Evolutionary conservation across 2,329 filamentous ascomycete genomes (phyloP).

Genomic region (Tolypocladium capitatum): DNA sequence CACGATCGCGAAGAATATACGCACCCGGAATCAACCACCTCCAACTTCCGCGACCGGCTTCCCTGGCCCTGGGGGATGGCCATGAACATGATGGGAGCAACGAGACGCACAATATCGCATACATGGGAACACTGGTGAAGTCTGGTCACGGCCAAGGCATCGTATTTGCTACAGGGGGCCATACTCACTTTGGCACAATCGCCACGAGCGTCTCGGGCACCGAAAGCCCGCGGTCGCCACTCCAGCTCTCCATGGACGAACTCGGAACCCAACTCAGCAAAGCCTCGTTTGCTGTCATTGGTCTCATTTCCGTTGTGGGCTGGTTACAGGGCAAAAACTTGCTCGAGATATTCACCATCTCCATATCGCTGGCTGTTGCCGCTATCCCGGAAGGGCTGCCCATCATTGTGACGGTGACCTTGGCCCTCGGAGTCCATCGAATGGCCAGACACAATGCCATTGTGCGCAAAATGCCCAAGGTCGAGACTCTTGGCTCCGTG

Average conservation of each 20-base stretch:
- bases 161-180: conserved; percentile 89
- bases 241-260: conserved; percentile 96
- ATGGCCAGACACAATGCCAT: conserved; percentile 96
- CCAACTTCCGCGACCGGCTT: conserved; percentile 24
- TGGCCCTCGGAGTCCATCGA: conserved; percentile 85
- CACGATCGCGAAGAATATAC: conserved; percentile 22
- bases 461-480: conserved; percentile 87
- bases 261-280: conserved; percentile 93
- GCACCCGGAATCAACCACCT: conserved; percentile 15
- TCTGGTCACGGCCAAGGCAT: conserved; percentile 92
- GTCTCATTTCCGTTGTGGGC: conserved; percentile 80
- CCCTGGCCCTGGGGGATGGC: conserved; percentile 30
- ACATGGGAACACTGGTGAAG: conserved; percentile 93
- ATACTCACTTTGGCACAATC: conserved; percentile 93
- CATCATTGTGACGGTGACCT: conserved; percentile 94
- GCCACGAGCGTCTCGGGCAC: conserved; percentile 89
- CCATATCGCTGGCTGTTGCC: conserved; percentile 88
- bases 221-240: conserved; percentile 83
- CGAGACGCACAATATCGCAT: conserved; percentile 81
- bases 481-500: conserved; percentile 94
- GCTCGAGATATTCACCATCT: conserved; percentile 94
- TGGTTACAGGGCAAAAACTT: conserved; percentile 79
- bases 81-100: conserved; percentile 49
- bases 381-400: conserved; percentile 92
- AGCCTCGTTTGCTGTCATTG: conserved; percentile 90